Base-by-base conservation (phyloP, 768 basidiomycete species). In the Dictyophora rubrovolvata region DNA sequence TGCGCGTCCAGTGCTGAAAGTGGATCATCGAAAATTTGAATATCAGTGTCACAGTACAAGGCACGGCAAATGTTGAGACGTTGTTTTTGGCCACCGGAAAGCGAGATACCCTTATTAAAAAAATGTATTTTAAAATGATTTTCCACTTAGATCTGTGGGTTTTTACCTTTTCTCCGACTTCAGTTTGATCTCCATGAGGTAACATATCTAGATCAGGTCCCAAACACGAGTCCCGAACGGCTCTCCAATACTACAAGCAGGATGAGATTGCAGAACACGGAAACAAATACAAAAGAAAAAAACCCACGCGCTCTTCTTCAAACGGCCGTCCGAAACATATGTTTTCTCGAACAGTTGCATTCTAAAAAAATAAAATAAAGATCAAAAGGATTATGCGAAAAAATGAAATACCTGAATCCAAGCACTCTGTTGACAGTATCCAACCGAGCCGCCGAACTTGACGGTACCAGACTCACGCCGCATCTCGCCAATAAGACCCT, bases 1-100 rank as follows among this genome's bases (percentile, higher is more conserved):
- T 93, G 91, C 5, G 92, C 91, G 68, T 97, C 93, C 11, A 97
- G 79, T 21, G 92, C 92, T n/a, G 86, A 89, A 10, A 93, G 74
- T 5, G 90, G 90, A 65, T 93, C 91, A 65, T 96, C 93, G 63
- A 94, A 88, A 17, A 93, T 85, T 65, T 91, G 84, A 61, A 96
- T 85, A 57, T 92, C 89, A 0, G 87, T 84, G 65, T 88, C 78
- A 66, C 83, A 89, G 72, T 96, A 96, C 57, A 93, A 84, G 0
- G 89, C 84, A 54, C 93, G 83, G 57, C 89, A 89, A 54, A 95
- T 88, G 66, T 89, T 92, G 61, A 94, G 70, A 28, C 89, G 81
- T 65, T 94, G 89, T 62, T 81, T 81, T 69, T 84, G 81, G 16
- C 92, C 92, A 1, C 92, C 93, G 28, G 87, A 89, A 6, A 93